phyloP scores from a whole-genome alignment of 2,329 filamentous ascomycete species.

The Botryotinia globosa region DNA sequence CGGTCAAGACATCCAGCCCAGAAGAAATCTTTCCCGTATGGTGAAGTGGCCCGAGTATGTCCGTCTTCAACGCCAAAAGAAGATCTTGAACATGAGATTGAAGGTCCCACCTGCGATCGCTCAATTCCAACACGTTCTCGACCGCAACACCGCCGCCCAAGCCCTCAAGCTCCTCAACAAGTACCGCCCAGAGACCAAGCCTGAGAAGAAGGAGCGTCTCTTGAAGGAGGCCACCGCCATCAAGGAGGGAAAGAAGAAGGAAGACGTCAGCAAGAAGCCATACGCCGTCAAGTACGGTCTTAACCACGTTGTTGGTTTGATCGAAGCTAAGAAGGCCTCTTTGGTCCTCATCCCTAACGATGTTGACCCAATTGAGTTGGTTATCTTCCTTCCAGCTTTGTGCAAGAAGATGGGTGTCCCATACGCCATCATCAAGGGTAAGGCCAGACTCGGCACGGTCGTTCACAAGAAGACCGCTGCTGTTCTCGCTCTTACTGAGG shows the following conservation, averaged over 20 bases:
- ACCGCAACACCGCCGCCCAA: constrained; percentile 95
- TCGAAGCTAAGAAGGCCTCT: constrained; percentile 99
- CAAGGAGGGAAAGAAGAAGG: constrained; percentile 99
- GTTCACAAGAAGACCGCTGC: constrained; percentile 99
- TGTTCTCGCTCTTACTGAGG: constrained; percentile 92
- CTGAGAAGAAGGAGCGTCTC: constrained; percentile 99
- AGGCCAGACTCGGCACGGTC: constrained; percentile 97
- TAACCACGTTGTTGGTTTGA: constrained; percentile 96
- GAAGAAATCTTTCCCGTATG: constrained; percentile 94
- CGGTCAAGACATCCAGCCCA: constrained; percentile 97
- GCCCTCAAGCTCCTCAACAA: constrained; percentile 99
- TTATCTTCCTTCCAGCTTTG: constrained; percentile 97
- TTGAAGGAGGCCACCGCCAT: constrained; percentile 97
- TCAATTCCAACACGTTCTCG: constrained; percentile 96
- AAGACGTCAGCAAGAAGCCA: constrained; percentile 99
- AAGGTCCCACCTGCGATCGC: constrained; percentile 97
- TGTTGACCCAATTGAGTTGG: constrained; percentile 98
- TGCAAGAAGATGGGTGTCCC: constrained; percentile 99
- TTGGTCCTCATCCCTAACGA: constrained; percentile 99
- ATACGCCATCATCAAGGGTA: constrained; percentile 99
- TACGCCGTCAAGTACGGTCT: constrained; percentile 99
- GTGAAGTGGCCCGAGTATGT: constrained; percentile 99
- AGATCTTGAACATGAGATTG: constrained; percentile 97
- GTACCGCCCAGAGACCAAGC: constrained; percentile 99
- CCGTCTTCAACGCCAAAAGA: constrained; percentile 78